Percentiles rank a stretch among this genome's conserved stretches.
These are phyloP conservation scores for Dillenia suffruticosa DNA, from an alignment of 164 flowering plant genomes.

Conservation along the genomic window DNA sequence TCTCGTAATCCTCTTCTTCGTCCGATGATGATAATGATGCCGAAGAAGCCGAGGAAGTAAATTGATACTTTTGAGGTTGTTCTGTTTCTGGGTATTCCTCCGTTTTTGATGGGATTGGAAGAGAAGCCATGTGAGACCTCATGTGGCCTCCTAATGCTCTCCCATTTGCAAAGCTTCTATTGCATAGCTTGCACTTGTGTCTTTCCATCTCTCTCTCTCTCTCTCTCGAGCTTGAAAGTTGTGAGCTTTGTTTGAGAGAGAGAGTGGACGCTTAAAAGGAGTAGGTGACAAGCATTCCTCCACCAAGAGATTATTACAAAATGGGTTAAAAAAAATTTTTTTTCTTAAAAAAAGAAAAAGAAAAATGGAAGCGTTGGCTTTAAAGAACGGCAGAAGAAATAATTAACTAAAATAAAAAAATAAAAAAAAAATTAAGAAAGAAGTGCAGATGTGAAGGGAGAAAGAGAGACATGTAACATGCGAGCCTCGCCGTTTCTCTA, in stretches of 20 bases:
- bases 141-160: slow-evolving; percentile 72
- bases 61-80: too few species aligned
- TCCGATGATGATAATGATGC: too few species aligned
- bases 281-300: slow-evolving; percentile 79
- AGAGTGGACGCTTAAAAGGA: slow-evolving; percentile 31
- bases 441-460: not conserved
- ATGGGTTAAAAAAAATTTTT: not conserved
- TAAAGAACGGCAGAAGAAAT: too few species aligned
- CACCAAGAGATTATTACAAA: slow-evolving; percentile 29
- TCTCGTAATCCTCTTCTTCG: too few species aligned
- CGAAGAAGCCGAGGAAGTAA: too few species aligned
- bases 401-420: not conserved
- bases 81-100: too few species aligned
- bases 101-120: slow-evolving; percentile 18
- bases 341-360: not conserved
- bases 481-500: too few species aligned
- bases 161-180: slow-evolving; percentile 46
- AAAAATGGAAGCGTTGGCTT: not conserved
- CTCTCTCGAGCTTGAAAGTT: slow-evolving; percentile 1
- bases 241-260: not conserved
- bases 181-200: slow-evolving; percentile 50
- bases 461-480: not conserved
- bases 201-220: slow-evolving; percentile 37
- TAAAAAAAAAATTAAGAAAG: not conserved
- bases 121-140: slow-evolving; percentile 52